Percentiles rank a stretch among this genome's conserved stretches.
phyloP scores from a whole-genome alignment of 1,284 basidiomycete genomes.

The Flammula alnicola region DNA sequence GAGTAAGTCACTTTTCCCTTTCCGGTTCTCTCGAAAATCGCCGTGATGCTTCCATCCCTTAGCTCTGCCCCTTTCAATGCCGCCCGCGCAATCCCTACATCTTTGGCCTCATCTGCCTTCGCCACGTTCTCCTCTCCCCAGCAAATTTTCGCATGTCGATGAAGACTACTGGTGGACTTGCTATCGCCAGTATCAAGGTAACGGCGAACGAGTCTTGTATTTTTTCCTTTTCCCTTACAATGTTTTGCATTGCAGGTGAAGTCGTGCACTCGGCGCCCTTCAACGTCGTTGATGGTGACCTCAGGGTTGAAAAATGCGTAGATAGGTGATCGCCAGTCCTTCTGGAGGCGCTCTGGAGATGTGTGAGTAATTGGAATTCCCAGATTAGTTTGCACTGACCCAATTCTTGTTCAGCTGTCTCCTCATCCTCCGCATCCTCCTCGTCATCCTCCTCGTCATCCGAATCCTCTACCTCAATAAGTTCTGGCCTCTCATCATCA shows the following conservation, averaged over 20 bases:
- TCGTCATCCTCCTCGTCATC: too few species aligned
- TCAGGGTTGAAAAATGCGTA: constrained; percentile 17
- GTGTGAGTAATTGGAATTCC: too few species aligned
- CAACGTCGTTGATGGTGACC: constrained; percentile 5
- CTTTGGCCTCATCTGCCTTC: constrained; percentile 22
- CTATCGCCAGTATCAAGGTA: constrained; percentile 35
- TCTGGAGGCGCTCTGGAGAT: too few species aligned
- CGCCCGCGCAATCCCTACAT: constrained; percentile 17
- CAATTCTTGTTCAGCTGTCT: too few species aligned
- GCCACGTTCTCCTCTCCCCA: constrained; percentile 38
- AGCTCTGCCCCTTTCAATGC: constrained; percentile 8
- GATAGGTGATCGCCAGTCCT: constrained; percentile 7
- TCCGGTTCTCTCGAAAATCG: too few species aligned
- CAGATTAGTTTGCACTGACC: too few species aligned
- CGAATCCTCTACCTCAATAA: too few species aligned
- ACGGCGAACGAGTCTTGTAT: constrained; percentile 21
- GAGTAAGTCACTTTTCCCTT: constrained; percentile 31
- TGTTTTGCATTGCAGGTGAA: constrained; percentile 7
- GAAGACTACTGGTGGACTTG: constrained; percentile 40
- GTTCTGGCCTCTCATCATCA: too few species aligned
- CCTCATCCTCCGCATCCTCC: too few species aligned
- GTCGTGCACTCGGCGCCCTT: constrained; percentile 2
- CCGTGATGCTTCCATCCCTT: constrained; percentile 25
- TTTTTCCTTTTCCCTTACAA: constrained; percentile 7
- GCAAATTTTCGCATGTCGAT: constrained; percentile 38